Evolutionary conservation across 371 early-diverging fungal species (phyloP), one percentile per base, ranked within the genome.

Genomic region (Mortierella sp.): DNA sequence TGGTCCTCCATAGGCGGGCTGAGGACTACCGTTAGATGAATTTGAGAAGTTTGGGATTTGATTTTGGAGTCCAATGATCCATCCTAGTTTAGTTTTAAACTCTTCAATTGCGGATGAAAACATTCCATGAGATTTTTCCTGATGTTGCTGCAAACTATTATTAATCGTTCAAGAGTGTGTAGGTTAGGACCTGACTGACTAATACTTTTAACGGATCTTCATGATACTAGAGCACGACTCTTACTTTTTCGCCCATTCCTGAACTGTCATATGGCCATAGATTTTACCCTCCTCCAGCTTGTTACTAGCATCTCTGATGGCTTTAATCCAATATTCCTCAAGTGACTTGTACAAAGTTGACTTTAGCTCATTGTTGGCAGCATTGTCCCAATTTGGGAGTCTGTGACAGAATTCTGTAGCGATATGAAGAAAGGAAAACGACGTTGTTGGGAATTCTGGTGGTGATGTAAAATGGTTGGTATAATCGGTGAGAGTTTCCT

Each of bases 391-490:
- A 61, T 83, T 75, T 4, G 97, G 97, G 64, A 98, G 86, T 31
- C 95, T 86, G 82, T 94, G 90, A 15, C 92, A 90, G 15, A 92
- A 83, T 23, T 86, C 87, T 5, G 95, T 89, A 29, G 95, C 95
- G 66, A 90, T 78, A 62, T 95, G 89, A 53, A 97, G 89, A 75
- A 92, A 96, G 7, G 89, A 85, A 78, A 98, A 96, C 28, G 92
- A 86, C 2, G 85, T 86, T 6, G 90, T 87, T 23, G 95, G 93
- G 68, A 93, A 93, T 67, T 93, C 91, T 62, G 91, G 83, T 32
- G 91, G 86, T 49, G 90, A 89, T 31, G 94, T 93, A 80, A 97
- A 98, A 84, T 95, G 93, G 64, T 91, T 89, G 63, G 95, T 88
- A 81, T 96, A 97, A 84, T 95, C 93, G 15, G 88, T 76, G 43